Evolutionary conservation across 495 filamentous ascomycete genomes (phyloP).

Genomic region (Aspergillus cristatus): DNA sequence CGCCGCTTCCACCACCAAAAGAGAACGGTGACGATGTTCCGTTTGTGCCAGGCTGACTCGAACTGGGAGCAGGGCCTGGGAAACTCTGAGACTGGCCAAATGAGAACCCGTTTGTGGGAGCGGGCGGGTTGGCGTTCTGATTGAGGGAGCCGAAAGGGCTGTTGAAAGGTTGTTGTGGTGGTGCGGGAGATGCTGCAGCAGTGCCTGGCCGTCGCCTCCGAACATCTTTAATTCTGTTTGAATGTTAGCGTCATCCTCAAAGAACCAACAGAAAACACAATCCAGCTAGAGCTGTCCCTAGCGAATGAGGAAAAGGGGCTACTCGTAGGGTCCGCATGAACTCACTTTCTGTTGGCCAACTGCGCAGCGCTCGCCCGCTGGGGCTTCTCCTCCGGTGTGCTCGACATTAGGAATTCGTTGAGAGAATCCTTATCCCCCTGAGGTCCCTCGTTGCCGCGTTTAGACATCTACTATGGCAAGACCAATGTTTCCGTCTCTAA

Average conservation of each 20-base stretch:
- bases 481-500: constrained; percentile 1
- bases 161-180: constrained; percentile 17
- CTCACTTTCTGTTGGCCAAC: constrained; percentile 45
- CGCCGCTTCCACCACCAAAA: constrained; percentile 21
- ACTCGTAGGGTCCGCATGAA: constrained; percentile 13
- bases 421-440: constrained; percentile 25
- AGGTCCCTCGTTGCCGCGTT: constrained; percentile 28
- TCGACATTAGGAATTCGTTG: constrained; percentile 27
- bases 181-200: constrained; percentile 10
- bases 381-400: constrained; percentile 38
- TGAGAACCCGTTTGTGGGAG: constrained; percentile 25
- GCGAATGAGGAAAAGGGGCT: no score
- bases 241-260: constrained; percentile 5
- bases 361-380: constrained; percentile 43
- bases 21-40: constrained; percentile 26
- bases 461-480: constrained; percentile 23
- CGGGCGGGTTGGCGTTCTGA: constrained; percentile 20
- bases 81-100: constrained; percentile 43
- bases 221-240: constrained; percentile 28
- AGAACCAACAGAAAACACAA: no score
- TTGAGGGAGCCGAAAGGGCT: constrained; percentile 21
- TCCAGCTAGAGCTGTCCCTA: not conserved
- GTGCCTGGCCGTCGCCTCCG: constrained; percentile 21
- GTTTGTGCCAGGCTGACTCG: constrained; percentile 20
- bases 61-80: constrained; percentile 24